Evolutionary conservation across 1,284 basidiomycete genomes (phyloP).

Genomic region (Macrocystidia cucumis): DNA sequence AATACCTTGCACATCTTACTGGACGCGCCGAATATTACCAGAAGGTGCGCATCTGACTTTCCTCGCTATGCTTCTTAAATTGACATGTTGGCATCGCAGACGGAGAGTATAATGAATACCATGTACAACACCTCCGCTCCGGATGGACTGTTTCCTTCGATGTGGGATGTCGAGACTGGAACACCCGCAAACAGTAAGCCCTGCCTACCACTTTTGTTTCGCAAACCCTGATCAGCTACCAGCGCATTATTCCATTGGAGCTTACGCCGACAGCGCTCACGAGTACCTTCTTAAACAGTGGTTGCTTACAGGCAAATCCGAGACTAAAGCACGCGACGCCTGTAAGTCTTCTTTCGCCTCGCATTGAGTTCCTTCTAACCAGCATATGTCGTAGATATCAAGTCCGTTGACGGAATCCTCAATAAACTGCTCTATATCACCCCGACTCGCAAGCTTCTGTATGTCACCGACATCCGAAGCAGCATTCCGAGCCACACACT

Average conservation of each 20-base stretch:
- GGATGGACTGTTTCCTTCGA: constrained; percentile 32
- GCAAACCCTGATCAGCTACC: neutral
- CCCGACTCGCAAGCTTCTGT: constrained; percentile 55
- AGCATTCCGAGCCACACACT: constrained; percentile 38
- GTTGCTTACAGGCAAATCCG: constrained; percentile 39
- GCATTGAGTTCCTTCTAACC: neutral
- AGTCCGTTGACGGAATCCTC: constrained; percentile 51
- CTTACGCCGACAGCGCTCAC: constrained; percentile 61
- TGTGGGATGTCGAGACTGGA: constrained; percentile 32
- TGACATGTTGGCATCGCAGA: constrained; percentile 13
- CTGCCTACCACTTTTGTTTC: neutral
- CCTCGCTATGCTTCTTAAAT: neutral
- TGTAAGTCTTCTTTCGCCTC: constrained; percentile 8
- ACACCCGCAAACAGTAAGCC: constrained; percentile 25
- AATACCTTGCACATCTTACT: constrained; percentile 53
- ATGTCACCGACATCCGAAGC: constrained; percentile 47
- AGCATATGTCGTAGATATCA: constrained; percentile 39
- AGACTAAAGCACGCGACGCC: constrained; percentile 11
- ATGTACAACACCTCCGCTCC: constrained; percentile 31
- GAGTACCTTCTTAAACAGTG: constrained; percentile 75
- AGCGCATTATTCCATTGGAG: constrained; percentile 55
- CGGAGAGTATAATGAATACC: constrained; percentile 40
- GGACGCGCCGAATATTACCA: constrained; percentile 41
- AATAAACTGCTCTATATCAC: constrained; percentile 57
- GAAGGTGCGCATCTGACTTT: constrained; percentile 18